These are phyloP conservation scores for Cryptosporidium parvum DNA, from an alignment of 169 alveolate genomes.

Conservation along the genomic window DNA sequence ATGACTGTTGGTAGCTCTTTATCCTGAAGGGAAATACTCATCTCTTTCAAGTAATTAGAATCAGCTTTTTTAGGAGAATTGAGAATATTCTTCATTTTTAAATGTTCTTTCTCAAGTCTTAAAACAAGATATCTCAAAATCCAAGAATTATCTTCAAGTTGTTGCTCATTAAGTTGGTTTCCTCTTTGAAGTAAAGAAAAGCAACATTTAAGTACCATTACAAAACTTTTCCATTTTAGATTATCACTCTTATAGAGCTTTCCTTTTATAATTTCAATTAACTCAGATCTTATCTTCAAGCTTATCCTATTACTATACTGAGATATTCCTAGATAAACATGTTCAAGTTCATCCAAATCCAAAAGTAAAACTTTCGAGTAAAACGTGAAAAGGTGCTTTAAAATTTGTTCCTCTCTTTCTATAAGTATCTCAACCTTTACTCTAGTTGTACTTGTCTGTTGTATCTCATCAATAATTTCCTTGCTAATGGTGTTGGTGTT, in stretches of 20 bases:
- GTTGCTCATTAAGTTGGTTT: constrained; percentile 45
- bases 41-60: not conserved
- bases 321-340: constrained; percentile 56
- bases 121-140: constrained; percentile 20
- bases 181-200: constrained; percentile 43
- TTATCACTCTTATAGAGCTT: constrained; percentile 32
- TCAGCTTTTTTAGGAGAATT: not conserved
- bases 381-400: constrained; percentile 55
- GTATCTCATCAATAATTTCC: constrained; percentile 51
- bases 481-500: constrained; percentile 11
- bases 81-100: not conserved
- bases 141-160: constrained; percentile 63
- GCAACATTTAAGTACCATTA: constrained; percentile 26
- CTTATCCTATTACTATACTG: constrained; percentile 58
- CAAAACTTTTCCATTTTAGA: constrained; percentile 13
- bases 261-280: constrained; percentile 16
- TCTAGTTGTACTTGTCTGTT: constrained; percentile 57
- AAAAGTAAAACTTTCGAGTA: constrained; percentile 48
- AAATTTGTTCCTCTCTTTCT: constrained; percentile 59
- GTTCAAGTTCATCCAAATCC: constrained; percentile 52
- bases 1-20: not conserved
- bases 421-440: constrained; percentile 40
- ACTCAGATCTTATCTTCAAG: constrained; percentile 36
- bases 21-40: constrained; percentile 9
- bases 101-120: constrained; percentile 47